Evolutionary conservation across 1,284 basidiomycete genomes (phyloP).

Genomic region (Sporisorium exsertum): DNA sequence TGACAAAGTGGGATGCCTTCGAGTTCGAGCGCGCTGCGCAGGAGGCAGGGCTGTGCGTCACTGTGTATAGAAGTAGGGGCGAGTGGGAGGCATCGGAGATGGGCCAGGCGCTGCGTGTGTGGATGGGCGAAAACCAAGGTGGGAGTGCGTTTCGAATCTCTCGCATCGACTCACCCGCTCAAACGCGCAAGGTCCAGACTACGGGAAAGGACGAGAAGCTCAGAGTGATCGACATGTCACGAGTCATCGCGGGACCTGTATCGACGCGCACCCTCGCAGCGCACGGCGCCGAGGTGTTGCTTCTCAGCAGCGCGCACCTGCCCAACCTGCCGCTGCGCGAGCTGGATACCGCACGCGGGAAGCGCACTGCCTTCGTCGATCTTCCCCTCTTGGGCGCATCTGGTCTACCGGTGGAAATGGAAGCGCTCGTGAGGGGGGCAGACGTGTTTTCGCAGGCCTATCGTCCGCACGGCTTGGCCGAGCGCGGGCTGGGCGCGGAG

Average conservation of each 20-base stretch:
- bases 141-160: constrained; percentile 22
- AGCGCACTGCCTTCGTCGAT: constrained; percentile 77
- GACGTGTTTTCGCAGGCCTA: constrained; percentile 80
- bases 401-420: constrained; percentile 63
- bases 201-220: not conserved
- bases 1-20: constrained; percentile 26
- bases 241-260: constrained; percentile 32
- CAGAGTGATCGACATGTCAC: constrained; percentile 36
- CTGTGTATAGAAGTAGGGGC: constrained; percentile 16
- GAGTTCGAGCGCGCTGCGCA: constrained; percentile 34
- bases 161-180: not conserved
- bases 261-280: constrained; percentile 68
- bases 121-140: constrained; percentile 16
- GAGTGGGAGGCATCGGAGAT: constrained; percentile 30
- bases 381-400: constrained; percentile 68
- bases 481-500: constrained; percentile 19
- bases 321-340: constrained; percentile 75
- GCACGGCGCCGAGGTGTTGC: constrained; percentile 76
- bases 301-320: constrained; percentile 75
- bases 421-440: constrained; percentile 71
- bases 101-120: constrained; percentile 16
- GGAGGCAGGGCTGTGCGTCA: constrained; percentile 27
- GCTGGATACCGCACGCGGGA: constrained; percentile 76
- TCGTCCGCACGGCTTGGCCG: constrained; percentile 61
- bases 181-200: not conserved